phyloP scores from a whole-genome alignment of 768 basidiomycete species.

The Psilocybe sp. region DNA sequence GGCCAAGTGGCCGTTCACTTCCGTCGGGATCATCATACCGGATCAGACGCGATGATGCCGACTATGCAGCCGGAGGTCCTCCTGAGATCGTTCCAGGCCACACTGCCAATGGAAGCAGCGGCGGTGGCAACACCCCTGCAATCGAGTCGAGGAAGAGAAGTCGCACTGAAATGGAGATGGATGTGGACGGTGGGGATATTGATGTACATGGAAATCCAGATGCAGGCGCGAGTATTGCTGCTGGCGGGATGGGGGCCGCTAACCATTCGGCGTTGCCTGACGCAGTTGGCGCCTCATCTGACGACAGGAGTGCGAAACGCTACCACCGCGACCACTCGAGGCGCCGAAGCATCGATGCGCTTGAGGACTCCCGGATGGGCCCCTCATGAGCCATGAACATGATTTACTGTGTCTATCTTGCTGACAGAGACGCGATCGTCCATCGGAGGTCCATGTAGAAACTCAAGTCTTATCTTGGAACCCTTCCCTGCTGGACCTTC shows the following conservation, averaged over 20 bases:
- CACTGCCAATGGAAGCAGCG: no score
- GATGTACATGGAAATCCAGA: constrained; percentile 3
- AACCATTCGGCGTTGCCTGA: neutral
- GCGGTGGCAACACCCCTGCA: neutral
- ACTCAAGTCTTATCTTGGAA: no score
- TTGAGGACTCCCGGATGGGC: constrained; percentile 37
- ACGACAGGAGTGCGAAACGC: constrained; percentile 55
- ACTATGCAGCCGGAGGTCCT: no score
- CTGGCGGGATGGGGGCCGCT: no score
- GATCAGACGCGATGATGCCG: no score
- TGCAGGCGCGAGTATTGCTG: constrained; percentile 1
- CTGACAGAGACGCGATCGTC: no score
- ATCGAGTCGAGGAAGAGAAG: constrained; percentile 29
- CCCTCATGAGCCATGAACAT: constrained; percentile 14
- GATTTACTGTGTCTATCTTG: no score
- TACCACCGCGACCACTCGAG: constrained; percentile 47
- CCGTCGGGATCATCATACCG: no score
- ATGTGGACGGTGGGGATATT: neutral
- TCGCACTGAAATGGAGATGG: constrained; percentile 10
- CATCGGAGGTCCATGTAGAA: no score
- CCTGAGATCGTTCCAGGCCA: no score
- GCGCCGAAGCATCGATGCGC: constrained; percentile 34
- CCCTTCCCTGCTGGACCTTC: no score
- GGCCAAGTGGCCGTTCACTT: no score
- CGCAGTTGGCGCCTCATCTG: constrained; percentile 4